Conservation (phyloP, 192 early-diverging fungal genomes). For the Nowakowskiella sp. region DNA sequence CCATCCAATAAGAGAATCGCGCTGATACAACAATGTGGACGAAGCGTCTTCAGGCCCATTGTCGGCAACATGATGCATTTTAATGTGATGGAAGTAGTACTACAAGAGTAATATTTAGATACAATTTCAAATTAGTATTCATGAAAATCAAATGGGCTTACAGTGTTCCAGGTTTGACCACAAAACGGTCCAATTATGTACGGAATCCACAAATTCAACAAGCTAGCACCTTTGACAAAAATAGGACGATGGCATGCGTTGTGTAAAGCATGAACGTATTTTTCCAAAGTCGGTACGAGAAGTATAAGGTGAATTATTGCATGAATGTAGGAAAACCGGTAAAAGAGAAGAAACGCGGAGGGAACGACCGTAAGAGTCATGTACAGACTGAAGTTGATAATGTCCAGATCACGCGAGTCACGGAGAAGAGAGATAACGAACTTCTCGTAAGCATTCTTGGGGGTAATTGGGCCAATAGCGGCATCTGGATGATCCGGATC, state of each 20-base stretch:
- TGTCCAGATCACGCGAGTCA: constrained; percentile 9
- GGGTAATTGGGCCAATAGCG: constrained; percentile 7
- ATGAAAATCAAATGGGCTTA: constrained; percentile 2
- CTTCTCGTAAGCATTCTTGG: constrained; percentile 8
- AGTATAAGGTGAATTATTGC: constrained; percentile 19
- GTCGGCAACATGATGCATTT: constrained; percentile 38
- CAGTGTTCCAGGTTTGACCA: constrained; percentile 2
- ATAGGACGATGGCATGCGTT: constrained; percentile 16
- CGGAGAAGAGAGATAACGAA: constrained; percentile 17
- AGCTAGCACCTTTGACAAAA: background rate
- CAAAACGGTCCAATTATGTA: constrained; percentile 8
- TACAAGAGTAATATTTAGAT: background rate
- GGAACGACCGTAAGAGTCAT: constrained; percentile 18
- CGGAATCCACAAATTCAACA: constrained; percentile 15
- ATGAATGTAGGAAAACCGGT: constrained; percentile 18
- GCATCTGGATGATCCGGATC: constrained; percentile 4
- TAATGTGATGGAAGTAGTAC: constrained; percentile 36
- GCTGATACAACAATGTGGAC: constrained; percentile 29
- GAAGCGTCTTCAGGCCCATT: constrained; percentile 26
- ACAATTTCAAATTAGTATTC: constrained; percentile 2
- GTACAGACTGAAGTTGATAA: constrained; percentile 14
- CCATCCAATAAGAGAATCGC: constrained; percentile 28
- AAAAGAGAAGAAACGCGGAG: constrained; percentile 25
- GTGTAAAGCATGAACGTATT: constrained; percentile 31
- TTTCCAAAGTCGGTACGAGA: constrained; percentile 5